A percentile compares a stretch with the other conserved stretches of the same genome.
phyloP scores from a whole-genome alignment of 345 rosid species.

The Stellera chamaejasme region DNA sequence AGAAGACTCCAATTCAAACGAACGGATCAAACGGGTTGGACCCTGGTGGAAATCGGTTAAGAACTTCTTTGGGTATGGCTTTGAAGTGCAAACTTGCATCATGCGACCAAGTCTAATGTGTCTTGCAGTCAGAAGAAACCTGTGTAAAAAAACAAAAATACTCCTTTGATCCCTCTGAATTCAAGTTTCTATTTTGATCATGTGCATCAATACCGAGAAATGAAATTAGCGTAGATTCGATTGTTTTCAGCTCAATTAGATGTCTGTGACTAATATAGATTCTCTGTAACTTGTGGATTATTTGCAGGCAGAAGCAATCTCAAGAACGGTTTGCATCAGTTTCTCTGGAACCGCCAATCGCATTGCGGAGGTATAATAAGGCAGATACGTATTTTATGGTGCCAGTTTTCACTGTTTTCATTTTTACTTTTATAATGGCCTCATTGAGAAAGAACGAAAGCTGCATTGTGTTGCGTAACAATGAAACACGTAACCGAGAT shows the following conservation, averaged over 20 bases:
- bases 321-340: slow-evolving; percentile 56
- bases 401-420: slow-evolving; percentile 25
- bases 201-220: not conserved
- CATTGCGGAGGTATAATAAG: slow-evolving; percentile 19
- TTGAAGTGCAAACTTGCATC: not conserved
- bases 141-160: not conserved
- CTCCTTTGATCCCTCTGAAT: not conserved
- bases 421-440: slow-evolving; percentile 23
- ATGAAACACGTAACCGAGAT: slow-evolving; percentile 7
- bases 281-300: not conserved
- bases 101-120: not conserved
- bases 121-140: not conserved
- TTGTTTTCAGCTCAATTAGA: not conserved
- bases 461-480: not conserved
- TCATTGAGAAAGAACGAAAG: slow-evolving; percentile 20
- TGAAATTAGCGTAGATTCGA: not conserved
- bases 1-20: slow-evolving; percentile 15
- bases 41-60: slow-evolving; percentile 35
- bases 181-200: not conserved
- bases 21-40: slow-evolving; percentile 12
- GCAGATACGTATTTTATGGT: slow-evolving; percentile 22
- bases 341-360: slow-evolving; percentile 23
- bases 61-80: slow-evolving; percentile 36
- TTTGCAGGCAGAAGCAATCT: slow-evolving; percentile 42
- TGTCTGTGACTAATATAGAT: not conserved